Percentiles rank a stretch among this genome's conserved stretches.
These are phyloP conservation scores for Aspergillus sp. DNA, from an alignment of 2,329 filamentous ascomycete species.

Conservation along the genomic window DNA sequence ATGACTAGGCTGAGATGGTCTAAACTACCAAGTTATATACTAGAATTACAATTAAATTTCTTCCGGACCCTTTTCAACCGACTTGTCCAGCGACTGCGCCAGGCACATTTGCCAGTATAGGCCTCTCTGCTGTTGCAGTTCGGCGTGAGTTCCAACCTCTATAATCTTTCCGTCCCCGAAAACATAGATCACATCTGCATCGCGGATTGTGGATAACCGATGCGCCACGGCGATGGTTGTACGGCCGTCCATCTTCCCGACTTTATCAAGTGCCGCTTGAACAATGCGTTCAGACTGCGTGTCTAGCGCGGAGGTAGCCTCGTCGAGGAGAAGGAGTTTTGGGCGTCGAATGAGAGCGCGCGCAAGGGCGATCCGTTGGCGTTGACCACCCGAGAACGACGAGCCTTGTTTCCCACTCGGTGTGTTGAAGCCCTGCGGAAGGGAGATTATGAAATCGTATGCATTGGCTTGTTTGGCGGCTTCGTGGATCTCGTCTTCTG, in stretches of 20 bases:
- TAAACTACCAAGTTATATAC: neutral
- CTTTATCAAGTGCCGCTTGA: slow-evolving; percentile 20
- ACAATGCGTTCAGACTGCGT: slow-evolving; percentile 47
- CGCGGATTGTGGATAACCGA: slow-evolving; percentile 80
- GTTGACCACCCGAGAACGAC: slow-evolving; percentile 55
- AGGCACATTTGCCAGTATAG: slow-evolving; percentile 67
- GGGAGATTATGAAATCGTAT: slow-evolving; percentile 1
- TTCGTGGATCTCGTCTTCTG: neutral
- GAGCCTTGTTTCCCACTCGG: slow-evolving; percentile 52
- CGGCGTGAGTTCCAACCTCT: slow-evolving; percentile 77
- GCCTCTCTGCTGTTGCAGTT: slow-evolving; percentile 65
- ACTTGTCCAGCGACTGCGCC: slow-evolving; percentile 3
- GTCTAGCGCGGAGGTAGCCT: slow-evolving; percentile 56
- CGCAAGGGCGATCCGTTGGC: slow-evolving; percentile 55
- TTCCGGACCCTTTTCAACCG: neutral
- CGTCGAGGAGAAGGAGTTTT: slow-evolving; percentile 53
- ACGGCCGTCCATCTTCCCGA: slow-evolving; percentile 31
- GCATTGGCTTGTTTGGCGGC: slow-evolving; percentile 8
- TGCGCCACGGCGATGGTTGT: slow-evolving; percentile 70
- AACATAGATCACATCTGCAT: slow-evolving; percentile 86
- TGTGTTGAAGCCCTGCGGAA: neutral
- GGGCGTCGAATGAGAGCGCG: slow-evolving; percentile 53
- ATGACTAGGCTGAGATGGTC: neutral
- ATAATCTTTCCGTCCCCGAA: slow-evolving; percentile 75
- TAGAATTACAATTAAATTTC: neutral